These are phyloP conservation scores for Panicum hallii DNA, from an alignment of 202 grass and related monocot species.

Conservation along the genomic window DNA sequence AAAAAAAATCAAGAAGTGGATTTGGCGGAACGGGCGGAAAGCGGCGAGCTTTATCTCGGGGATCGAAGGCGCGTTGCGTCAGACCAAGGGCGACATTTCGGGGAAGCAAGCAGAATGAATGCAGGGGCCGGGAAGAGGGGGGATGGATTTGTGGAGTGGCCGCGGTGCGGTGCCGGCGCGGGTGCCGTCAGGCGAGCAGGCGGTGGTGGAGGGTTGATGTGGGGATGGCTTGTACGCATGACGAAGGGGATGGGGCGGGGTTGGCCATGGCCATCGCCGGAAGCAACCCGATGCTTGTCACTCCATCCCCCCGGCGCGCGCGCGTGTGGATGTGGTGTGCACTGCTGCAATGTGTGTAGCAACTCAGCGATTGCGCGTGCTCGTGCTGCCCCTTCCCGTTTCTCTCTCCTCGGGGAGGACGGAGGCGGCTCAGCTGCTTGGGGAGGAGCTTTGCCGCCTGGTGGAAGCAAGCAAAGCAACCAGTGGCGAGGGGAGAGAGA, in stretches of 20 bases:
- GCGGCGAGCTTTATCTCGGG: conserved; percentile 37
- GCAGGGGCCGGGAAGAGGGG: conserved; percentile 19
- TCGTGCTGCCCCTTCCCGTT: not conserved
- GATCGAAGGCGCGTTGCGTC: conserved; percentile 29
- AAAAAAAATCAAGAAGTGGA: not conserved
- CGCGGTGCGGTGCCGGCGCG: not conserved
- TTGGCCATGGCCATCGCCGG: conserved; percentile 63
- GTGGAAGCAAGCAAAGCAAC: conserved; percentile 34
- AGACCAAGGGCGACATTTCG: conserved; percentile 42
- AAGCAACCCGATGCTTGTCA: conserved; percentile 83
- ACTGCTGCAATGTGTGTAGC: conserved; percentile 28
- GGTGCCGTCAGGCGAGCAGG: conserved; percentile 49
- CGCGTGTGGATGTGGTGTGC: conserved; percentile 35
- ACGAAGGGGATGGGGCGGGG: conserved; percentile 47
- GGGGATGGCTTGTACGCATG: conserved; percentile 92
- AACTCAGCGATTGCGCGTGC: conserved; percentile 49
- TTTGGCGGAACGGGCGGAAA: conserved; percentile 12
- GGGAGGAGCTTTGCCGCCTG: conserved; percentile 16
- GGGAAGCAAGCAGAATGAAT: conserved; percentile 37
- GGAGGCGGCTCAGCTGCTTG: not conserved
- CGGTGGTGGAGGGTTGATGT: conserved; percentile 39
- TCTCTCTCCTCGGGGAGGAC: not conserved
- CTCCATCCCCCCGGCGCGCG: conserved; percentile 39
- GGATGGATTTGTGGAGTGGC: conserved; percentile 28
- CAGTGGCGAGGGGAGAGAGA: not conserved